These are phyloP conservation scores for Conticribra weissflogii DNA, from an alignment of 108 stramenopile genomes.

Conservation along the genomic window DNA sequence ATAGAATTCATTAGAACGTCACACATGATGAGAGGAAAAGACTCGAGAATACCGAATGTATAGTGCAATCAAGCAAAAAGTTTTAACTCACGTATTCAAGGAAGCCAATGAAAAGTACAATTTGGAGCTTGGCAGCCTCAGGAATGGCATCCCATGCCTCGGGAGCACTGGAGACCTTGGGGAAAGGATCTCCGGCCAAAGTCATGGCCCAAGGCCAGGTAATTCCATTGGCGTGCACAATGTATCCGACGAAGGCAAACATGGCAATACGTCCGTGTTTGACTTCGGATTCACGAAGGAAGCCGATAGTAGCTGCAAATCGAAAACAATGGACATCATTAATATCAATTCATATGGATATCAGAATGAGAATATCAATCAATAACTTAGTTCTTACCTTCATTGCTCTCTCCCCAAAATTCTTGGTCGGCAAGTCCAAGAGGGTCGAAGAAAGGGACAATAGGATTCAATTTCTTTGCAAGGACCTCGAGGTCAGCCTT, in stretches of 20 bases:
- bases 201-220: constrained; percentile 71
- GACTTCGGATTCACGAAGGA: constrained; percentile 56
- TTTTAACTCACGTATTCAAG: constrained; percentile 45
- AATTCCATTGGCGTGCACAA: constrained; percentile 55
- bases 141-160: constrained; percentile 70
- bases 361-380: too few species aligned
- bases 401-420: constrained; percentile 47
- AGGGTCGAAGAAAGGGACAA: constrained; percentile 48
- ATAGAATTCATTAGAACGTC: too few species aligned
- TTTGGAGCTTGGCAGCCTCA: constrained; percentile 55
- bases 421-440: constrained; percentile 46
- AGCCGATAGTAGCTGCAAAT: constrained; percentile 56
- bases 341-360: too few species aligned
- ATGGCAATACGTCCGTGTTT: constrained; percentile 59
- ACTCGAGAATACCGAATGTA: constrained; percentile 1
- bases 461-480: constrained; percentile 44
- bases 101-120: constrained; percentile 52
- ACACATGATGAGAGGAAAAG: not conserved
- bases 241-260: constrained; percentile 65
- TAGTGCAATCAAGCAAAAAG: constrained; percentile 3
- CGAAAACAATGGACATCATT: too few species aligned
- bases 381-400: too few species aligned
- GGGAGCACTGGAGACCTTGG: constrained; percentile 34
- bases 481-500: constrained; percentile 44
- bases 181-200: constrained; percentile 68